These are phyloP conservation scores for Isoetes taiwanensis DNA, from an alignment of 75 land plant genomes.

Conservation along the genomic window DNA sequence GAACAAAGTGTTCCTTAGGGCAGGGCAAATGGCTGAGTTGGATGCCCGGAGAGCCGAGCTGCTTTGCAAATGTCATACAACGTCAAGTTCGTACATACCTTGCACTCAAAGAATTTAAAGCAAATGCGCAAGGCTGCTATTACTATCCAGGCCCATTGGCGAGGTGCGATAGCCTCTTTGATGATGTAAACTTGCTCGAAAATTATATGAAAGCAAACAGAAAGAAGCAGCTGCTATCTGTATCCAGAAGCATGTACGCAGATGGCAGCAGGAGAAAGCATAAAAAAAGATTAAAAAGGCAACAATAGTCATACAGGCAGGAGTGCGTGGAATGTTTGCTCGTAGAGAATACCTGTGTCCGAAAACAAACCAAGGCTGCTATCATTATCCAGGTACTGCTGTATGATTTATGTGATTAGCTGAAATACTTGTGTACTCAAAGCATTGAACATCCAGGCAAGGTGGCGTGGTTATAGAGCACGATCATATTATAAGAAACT, in stretches of 20 bases:
- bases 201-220: slow-evolving; percentile 44
- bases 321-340: slow-evolving; percentile 79
- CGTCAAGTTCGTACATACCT: slow-evolving; percentile 75
- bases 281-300: slow-evolving; percentile 38
- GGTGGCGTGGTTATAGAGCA: slow-evolving; percentile 57
- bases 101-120: slow-evolving; percentile 42
- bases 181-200: slow-evolving; percentile 55
- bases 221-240: slow-evolving; percentile 64
- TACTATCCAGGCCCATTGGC: slow-evolving; percentile 68
- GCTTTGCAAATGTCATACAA: slow-evolving; percentile 66
- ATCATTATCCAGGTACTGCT: slow-evolving; percentile 63
- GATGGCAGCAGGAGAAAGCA: slow-evolving; percentile 46
- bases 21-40: slow-evolving; percentile 90
- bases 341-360: slow-evolving; percentile 62
- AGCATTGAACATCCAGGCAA: no score
- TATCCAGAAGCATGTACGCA: slow-evolving; percentile 67
- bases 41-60: slow-evolving; percentile 68
- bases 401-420: no score
- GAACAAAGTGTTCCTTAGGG: slow-evolving; percentile 77
- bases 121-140: slow-evolving; percentile 46
- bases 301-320: slow-evolving; percentile 61
- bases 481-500: slow-evolving; percentile 34
- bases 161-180: slow-evolving; percentile 44
- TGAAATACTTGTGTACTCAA: no score
- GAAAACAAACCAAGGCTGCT: slow-evolving; percentile 76